Evolutionary conservation across 1,284 basidiomycete species (phyloP).

Genomic region (Kwoniella shivajii): DNA sequence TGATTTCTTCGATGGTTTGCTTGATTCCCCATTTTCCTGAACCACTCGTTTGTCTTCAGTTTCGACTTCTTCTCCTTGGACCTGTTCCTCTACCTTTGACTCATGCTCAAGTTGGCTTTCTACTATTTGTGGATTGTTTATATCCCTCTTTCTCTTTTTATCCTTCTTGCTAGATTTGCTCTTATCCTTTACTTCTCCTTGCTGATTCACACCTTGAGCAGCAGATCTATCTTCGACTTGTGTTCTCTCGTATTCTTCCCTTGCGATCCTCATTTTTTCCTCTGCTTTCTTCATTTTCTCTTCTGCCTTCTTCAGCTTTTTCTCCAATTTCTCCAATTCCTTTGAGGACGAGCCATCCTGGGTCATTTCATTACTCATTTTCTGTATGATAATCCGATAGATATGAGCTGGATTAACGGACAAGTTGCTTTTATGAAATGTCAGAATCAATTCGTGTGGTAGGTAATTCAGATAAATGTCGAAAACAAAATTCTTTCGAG

Average conservation of each 20-base stretch:
- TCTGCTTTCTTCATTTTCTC: constrained; percentile 7
- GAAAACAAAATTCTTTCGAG: no score
- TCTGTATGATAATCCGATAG: no score
- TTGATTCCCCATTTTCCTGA: constrained; percentile 10
- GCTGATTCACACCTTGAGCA: constrained; percentile 13
- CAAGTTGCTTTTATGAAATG: no score
- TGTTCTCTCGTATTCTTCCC: constrained; percentile 12
- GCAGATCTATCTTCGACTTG: neutral
- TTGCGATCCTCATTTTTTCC: constrained; percentile 13
- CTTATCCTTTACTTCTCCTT: constrained; percentile 20
- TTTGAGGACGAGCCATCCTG: constrained; percentile 5
- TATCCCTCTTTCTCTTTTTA: constrained; percentile 19
- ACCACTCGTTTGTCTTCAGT: constrained; percentile 1
- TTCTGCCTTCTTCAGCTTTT: neutral
- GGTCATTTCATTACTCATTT: no score
- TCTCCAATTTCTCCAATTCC: constrained; percentile 4
- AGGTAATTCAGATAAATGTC: no score
- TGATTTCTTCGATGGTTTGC: constrained; percentile 20
- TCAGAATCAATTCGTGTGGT: no score
- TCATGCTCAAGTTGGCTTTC: constrained; percentile 5
- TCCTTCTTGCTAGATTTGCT: constrained; percentile 19
- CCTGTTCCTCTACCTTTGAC: neutral
- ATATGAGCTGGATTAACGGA: no score
- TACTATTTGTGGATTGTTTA: neutral
- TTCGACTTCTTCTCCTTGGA: neutral